Base-by-base conservation (phyloP, 257 asterid genomes). In the Gentiana dahurica region DNA sequence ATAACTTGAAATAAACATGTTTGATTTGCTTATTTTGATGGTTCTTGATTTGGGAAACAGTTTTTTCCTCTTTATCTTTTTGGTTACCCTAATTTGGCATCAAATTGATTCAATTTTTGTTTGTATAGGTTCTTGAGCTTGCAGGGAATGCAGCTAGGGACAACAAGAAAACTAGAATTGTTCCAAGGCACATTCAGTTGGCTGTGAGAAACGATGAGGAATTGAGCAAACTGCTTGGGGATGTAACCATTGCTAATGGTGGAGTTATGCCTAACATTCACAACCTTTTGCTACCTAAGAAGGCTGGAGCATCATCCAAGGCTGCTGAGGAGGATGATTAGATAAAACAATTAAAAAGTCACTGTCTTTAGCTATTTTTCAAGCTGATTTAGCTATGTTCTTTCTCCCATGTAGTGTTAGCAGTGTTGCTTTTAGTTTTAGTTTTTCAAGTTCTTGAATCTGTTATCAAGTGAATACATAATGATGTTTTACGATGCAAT, bases 191-290 rank as follows among this genome's bases (percentile, higher is more conserved):
- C 65, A 83, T 83, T 1, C 93, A 86, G 39, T 45, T 86, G 67
- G 87, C 93, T 0, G 89, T 86, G 64, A 65, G 94, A 43, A 83
- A 83, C 24, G 95, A 83, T 3, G 93, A 83, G 38, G 93, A 86
- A 10, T 49, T 86, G 12, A 80, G 93, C 78, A 79, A 83, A 69
- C 80, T 86, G 11, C 80, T 86, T 3, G 87, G 93, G 0, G 95
- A 83, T 59, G 95, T 83, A 35, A 86, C 93, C 0, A 86, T 86
- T 44, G 94, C 90, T 0, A 84, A 86, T 13, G 94, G 88, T 0
- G 94, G 94, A 9, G 86, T 83, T 55, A 83, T 86, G 86, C 90
- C 94, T 43, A 81, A 86, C 72, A 86, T 83, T 55, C 93, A 83
- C 80, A 84, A 83, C 61, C 82, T 74, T 5, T 43, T 83, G 55